Percentiles rank a stretch among this genome's conserved stretches.
Evolutionary conservation across 495 filamentous ascomycete species (phyloP).

Genomic region (Pyronema omphalodes): DNA sequence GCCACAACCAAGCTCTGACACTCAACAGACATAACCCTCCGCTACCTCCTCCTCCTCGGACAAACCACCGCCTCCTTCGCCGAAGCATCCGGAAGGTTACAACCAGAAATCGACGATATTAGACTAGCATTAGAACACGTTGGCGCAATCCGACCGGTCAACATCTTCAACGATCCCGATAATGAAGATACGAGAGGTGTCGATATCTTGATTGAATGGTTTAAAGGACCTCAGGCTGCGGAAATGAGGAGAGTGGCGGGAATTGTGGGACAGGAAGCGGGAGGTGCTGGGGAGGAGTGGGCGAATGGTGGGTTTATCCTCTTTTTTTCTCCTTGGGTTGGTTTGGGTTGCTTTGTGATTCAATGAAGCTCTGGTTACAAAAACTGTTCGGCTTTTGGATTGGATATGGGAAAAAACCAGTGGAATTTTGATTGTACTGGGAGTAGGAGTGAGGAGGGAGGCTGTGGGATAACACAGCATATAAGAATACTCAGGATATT

Average conservation of each 20-base stretch:
- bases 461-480: too few species aligned
- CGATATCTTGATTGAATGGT: conserved; percentile 22
- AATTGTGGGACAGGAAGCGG: conserved; percentile 1
- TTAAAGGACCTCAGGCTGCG: conserved; percentile 15
- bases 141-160: conserved; percentile 16
- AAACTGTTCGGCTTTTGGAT: too few species aligned
- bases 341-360: too few species aligned
- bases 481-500: too few species aligned
- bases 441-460: too few species aligned
- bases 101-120: conserved; percentile 18
- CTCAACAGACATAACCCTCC: conserved; percentile 16
- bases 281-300: conserved; percentile 15
- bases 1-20: not conserved
- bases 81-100: conserved; percentile 13
- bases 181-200: conserved; percentile 22
- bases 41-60: conserved; percentile 22
- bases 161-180: conserved; percentile 16
- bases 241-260: conserved; percentile 23
- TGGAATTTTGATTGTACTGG: too few species aligned
- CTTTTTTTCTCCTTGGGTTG: not conserved
- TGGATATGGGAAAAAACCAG: too few species aligned
- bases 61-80: conserved; percentile 20
- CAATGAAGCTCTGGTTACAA: too few species aligned
- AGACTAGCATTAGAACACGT: conserved; percentile 22
- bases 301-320: conserved; percentile 9